Conservation (phyloP, 2,329 filamentous ascomycete genomes). For the Diaporthe helianthi region DNA sequence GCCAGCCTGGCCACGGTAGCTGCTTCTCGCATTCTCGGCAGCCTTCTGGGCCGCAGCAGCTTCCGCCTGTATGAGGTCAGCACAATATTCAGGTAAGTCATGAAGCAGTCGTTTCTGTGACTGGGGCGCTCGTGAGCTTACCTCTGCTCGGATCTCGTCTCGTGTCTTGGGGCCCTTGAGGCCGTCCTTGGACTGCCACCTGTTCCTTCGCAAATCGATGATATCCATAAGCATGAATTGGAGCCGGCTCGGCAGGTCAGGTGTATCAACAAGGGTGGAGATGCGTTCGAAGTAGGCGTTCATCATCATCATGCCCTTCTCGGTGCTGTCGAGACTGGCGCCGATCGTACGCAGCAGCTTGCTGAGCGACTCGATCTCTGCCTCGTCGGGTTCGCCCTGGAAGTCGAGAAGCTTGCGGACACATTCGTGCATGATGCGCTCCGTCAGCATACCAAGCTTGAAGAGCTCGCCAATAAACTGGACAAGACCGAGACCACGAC, state of each 20-base stretch:
- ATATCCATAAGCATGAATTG: slow-evolving; percentile 98
- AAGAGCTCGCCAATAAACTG: slow-evolving; percentile 99
- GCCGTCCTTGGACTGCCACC: slow-evolving; percentile 86
- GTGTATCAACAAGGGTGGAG: slow-evolving; percentile 78
- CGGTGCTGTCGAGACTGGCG: slow-evolving; percentile 80
- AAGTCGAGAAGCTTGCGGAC: slow-evolving; percentile 97
- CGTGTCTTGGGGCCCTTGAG: slow-evolving; percentile 98
- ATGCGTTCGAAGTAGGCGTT: slow-evolving; percentile 94
- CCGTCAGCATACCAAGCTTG: slow-evolving; percentile 98
- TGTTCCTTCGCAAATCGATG: slow-evolving; percentile 77
- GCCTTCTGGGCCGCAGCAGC: slow-evolving; percentile 82
- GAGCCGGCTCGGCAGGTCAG: slow-evolving; percentile 83
- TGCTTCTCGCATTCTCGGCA: slow-evolving; percentile 70
- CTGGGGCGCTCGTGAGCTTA: slow-evolving; percentile 48
- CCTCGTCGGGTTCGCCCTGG: slow-evolving; percentile 89
- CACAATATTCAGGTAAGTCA: slow-evolving; percentile 4
- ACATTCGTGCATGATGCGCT: slow-evolving; percentile 99
- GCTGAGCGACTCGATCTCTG: slow-evolving; percentile 93
- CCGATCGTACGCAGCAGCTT: slow-evolving; percentile 94
- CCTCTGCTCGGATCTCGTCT: slow-evolving; percentile 85
- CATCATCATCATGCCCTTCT: slow-evolving; percentile 87
- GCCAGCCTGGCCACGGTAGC: slow-evolving; percentile 70
- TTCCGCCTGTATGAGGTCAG: slow-evolving; percentile 60
- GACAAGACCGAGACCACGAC: slow-evolving; percentile 94
- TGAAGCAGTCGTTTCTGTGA: rapidly evolving